Conservation (phyloP, 2,329 filamentous ascomycete species). For the Dothistroma pini region DNA sequence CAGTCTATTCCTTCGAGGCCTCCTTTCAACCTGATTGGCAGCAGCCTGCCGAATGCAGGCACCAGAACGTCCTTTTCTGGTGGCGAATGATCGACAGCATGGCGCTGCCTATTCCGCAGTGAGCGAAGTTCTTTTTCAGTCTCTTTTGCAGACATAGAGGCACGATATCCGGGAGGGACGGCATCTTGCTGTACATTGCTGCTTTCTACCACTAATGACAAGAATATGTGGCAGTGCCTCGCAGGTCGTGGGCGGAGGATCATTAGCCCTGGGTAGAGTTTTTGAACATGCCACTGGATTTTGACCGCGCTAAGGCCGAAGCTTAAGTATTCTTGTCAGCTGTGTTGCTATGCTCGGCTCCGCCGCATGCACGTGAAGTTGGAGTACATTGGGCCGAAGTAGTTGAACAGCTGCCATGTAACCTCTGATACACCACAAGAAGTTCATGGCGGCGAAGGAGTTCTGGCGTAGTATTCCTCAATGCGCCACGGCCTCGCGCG, state of each 20-base stretch:
- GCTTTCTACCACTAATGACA: background rate
- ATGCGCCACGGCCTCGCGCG: no score
- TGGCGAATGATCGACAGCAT: constrained; percentile 17
- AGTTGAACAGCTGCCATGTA: no score
- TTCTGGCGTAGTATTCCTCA: no score
- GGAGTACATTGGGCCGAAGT: background rate
- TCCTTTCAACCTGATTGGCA: constrained; percentile 8
- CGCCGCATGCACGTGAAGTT: background rate
- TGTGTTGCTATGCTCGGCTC: background rate
- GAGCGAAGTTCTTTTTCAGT: background rate
- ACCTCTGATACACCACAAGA: no score
- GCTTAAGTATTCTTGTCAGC: background rate
- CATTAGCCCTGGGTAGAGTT: background rate
- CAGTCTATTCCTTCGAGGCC: background rate
- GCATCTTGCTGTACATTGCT: background rate
- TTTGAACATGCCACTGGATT: background rate
- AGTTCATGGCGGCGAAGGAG: no score
- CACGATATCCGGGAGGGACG: background rate
- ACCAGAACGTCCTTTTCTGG: constrained; percentile 2
- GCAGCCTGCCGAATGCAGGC: constrained; percentile 15
- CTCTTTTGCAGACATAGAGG: background rate
- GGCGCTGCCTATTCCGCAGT: constrained; percentile 14
- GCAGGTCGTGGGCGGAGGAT: constrained; percentile 2
- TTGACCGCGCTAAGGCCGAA: background rate
- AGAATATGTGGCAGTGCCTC: background rate